Base-by-base conservation (phyloP, 352 stramenopile species). In the Phytophthora pinifolia region DNA sequence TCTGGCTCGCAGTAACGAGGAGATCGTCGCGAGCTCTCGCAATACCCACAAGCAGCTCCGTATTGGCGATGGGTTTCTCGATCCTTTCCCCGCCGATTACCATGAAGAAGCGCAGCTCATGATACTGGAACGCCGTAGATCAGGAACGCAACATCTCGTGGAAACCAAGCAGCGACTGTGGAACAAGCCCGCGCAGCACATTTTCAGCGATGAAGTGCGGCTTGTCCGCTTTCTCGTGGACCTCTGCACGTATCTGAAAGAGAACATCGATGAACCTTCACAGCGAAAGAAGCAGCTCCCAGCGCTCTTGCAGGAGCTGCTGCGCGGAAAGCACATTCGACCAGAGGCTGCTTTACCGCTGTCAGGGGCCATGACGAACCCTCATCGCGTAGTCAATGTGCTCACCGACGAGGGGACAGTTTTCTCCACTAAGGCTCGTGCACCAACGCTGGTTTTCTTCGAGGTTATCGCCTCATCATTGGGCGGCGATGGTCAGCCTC, bases 401-500 rank as follows among this genome's bases (percentile, higher is more conserved):
- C 46, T 85, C 14, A 70, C 55, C 3, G 47, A 76, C 29, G 79
- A 91, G 71, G 79, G 77, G 15, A 86, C 78, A 5, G 79, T 89
- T 13, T 89, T 89, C 39, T 86, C 75, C 6, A 89, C 79, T 4
- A 88, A 88, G 38, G 78, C 61, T 22, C 75, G 79, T 20, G 78
- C 79, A 0, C 79, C 79, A 9, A 89, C 72, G 12, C 43, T 89
- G n/a, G 65, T 89, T 35, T 79, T 78, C 43, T 88, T 86, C 59
- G 79, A 89, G 46, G 59, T 85, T 15, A 68, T 81, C 18, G 20
- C 47, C 15, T 79, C 70, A 8, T 56, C 65, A 52, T 51, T 61
- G 37, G 42, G 20, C 46, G 35, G 30, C 17, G 32, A 54, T 37
- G 43, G 31, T 37, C n/a, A 52, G 8, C 29, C 43, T 49, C 32